A percentile compares a stretch with the other conserved stretches of the same genome.
These are phyloP conservation scores for Penicillium tannophilum DNA, from an alignment of 495 filamentous ascomycete species.

Conservation along the genomic window DNA sequence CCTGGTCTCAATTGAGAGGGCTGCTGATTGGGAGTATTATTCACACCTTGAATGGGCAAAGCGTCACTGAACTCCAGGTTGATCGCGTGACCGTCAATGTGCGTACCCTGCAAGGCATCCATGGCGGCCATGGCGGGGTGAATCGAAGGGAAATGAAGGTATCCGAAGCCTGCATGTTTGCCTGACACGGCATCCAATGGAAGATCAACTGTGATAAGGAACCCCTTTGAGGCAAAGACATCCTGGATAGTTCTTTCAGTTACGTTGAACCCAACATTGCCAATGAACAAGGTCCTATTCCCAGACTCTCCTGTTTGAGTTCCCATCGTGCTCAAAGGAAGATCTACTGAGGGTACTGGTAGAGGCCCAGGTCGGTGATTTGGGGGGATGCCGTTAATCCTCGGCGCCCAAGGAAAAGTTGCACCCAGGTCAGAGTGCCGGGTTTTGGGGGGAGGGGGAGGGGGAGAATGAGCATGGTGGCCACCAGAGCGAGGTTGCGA, in stretches of 20 bases:
- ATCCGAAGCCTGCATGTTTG: slow-evolving; percentile 89
- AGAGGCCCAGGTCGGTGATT: not conserved
- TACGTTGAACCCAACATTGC: slow-evolving; percentile 85
- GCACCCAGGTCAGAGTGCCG: not conserved
- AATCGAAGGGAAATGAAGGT: slow-evolving; percentile 74
- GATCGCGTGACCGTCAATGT: slow-evolving; percentile 78
- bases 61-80: slow-evolving; percentile 80
- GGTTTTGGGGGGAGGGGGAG: not conserved
- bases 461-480: not conserved
- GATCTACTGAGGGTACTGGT: not conserved
- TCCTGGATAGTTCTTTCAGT: slow-evolving; percentile 71
- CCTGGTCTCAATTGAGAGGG: not conserved
- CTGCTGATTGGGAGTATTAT: not conserved
- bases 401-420: not conserved
- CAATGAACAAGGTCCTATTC: slow-evolving; percentile 84
- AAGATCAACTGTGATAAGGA: slow-evolving; percentile 74
- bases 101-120: slow-evolving; percentile 69
- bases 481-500: not conserved
- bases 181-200: slow-evolving; percentile 83
- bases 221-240: slow-evolving; percentile 73
- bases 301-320: slow-evolving; percentile 33
- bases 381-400: not conserved
- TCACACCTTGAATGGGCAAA: slow-evolving; percentile 25
- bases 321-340: not conserved
- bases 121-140: slow-evolving; percentile 80